Base-by-base conservation (phyloP, 805 yeast species). In the Wickerhamiella vanderwaltii region DNA sequence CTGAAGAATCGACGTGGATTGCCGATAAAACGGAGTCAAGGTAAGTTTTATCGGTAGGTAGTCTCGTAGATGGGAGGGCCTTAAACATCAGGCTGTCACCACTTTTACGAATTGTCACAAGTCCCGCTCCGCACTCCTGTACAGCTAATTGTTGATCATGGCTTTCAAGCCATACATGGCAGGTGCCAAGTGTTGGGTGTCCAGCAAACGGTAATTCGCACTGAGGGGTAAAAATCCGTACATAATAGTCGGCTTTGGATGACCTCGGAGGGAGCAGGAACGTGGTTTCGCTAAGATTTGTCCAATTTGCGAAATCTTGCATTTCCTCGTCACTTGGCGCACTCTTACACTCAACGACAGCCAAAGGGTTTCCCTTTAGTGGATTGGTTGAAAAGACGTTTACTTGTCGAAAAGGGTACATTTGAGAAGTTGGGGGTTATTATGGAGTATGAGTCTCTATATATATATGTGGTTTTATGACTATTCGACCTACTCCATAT, bases 161-260 rank as follows among this genome's bases (percentile, higher is more conserved):
- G n/a, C n/a, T n/a, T n/a, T n/a, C n/a, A 1, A 35, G 17, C 29
- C 49, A 29, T 0, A 52, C 51, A n/a, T 39, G 36, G 2, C 48
- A 45, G 2, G 54, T 49, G 6, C 79, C 80, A 24, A 74, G 48
- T 0, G 77, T 74, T 3, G 80, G 81, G 49, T 75, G 80, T 4
- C 81, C 80, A 1, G 81, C 79, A 59, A 74, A 75, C 6, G 77
- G 76, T 18, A 75, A 51, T 48, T 75, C 79, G 2, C 34, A 29
- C 2, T 29, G 46, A 1, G 75, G 70, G 0, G 70, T 61, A 51
- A 72, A 74, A 3, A 75, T 74, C 24, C 77, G 58, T 5, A 73
- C 56, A 41, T 53, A 60, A 54, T 73, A 75, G 52, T 69, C 71
- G 4, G 71, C 72, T 2, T 39, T 29, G 5, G 51, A 50, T 7